Percentiles rank a stretch among this genome's conserved stretches.
Evolutionary conservation across 441 rosid genomes (phyloP).

Genomic region (Kokia cookei): DNA sequence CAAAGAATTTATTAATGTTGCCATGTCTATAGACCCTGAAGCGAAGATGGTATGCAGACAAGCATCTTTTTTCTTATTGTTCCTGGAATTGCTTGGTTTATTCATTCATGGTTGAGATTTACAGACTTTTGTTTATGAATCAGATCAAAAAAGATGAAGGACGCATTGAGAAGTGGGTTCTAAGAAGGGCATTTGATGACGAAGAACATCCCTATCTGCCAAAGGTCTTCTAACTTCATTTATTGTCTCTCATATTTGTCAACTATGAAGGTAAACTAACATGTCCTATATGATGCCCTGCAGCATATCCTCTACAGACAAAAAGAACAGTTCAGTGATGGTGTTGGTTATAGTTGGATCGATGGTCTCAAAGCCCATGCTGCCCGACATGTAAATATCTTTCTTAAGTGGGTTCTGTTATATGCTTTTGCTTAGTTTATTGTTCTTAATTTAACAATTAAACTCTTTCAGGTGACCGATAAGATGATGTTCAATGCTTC

Average conservation of each 20-base stretch:
- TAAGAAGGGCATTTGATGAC: slow-evolving; percentile 79
- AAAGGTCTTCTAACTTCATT: slow-evolving; percentile 26
- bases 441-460: background rate
- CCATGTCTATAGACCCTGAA: slow-evolving; percentile 80
- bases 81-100: background rate
- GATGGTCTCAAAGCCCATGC: slow-evolving; percentile 91
- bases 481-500: slow-evolving; percentile 77
- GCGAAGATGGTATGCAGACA: slow-evolving; percentile 56
- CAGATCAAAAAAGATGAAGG: slow-evolving; percentile 66
- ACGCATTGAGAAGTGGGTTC: slow-evolving; percentile 74
- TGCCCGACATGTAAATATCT: slow-evolving; percentile 37
- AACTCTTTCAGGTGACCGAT: slow-evolving; percentile 49
- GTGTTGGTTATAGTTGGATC: slow-evolving; percentile 94
- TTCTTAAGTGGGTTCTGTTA: background rate
- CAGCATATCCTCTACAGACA: slow-evolving; percentile 86
- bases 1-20: slow-evolving; percentile 66
- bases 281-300: slow-evolving; percentile 8
- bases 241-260: background rate
- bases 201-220: slow-evolving; percentile 80
- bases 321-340: slow-evolving; percentile 91
- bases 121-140: background rate
- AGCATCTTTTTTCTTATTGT: background rate
- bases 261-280: slow-evolving; percentile 7
- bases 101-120: background rate
- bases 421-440: background rate